Evolutionary conservation across 2,329 filamentous ascomycete species (phyloP), one percentile per base, ranked within the genome.

Genomic region (Colletotrichum sp.): DNA sequence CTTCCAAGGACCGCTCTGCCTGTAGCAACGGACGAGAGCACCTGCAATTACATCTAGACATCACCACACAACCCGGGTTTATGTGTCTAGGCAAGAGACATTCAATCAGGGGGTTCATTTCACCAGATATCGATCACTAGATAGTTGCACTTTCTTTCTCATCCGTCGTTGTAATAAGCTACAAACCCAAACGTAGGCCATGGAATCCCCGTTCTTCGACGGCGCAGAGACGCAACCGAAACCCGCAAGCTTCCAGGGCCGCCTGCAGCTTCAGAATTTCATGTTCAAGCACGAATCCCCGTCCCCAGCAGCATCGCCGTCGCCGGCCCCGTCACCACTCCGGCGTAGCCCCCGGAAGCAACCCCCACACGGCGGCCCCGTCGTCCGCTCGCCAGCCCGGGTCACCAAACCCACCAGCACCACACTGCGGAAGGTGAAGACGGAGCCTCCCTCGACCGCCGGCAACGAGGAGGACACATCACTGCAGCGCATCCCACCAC

Each of bases 181-280:
- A 5, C 28, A 48, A 43, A 32, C 12, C 18, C n/a, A 6, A 52
- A 57, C 2, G 26, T 30, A 32, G 32, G 9, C 26, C n/a, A 73
- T 75, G 73, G 73, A 75, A 10, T 73, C 73, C 7, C 64, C 73
- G 7, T 75, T 73, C 24, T 73, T 69, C 30, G 70, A 73, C 21
- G 16, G 8, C 24, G 43, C 30, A 7, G 70, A 73, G 36, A 13
- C 69, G n/a, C 26, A 52, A n/a, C 70, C 72, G 10, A 78, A 78
- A 63, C 78, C 80, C 12, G 81, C 86, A 16, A 87, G 84, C 9
- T 89, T 89, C 74, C 80, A 82, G 64, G 87, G 87, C 28, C 86
- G 83, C 15, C 83, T 90, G 21, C 81, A 86, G 36, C 83, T 89
- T 32, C 81, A 85, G n/a, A 81, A 84, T 71, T 90, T 88, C 81